These are phyloP conservation scores for Chytriomyces sp. DNA, from an alignment of 192 early-diverging fungal genomes.

Conservation along the genomic window DNA sequence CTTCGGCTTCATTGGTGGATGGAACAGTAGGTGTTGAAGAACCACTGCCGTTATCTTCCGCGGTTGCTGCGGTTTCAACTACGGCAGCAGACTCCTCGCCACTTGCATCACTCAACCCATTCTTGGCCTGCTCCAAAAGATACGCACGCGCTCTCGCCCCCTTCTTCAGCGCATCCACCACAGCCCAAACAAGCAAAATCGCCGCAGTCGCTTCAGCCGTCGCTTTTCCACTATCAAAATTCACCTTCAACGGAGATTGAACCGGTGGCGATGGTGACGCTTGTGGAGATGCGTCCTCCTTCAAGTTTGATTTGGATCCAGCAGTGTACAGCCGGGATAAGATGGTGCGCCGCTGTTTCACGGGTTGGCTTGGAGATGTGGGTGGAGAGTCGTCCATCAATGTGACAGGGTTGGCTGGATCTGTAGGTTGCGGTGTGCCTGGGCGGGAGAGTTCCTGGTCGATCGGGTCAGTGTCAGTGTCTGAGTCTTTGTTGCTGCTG, in stretches of 20 bases:
- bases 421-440: background rate
- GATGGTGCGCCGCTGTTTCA: background rate
- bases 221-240: slow-evolving; percentile 10
- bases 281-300: background rate
- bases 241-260: background rate
- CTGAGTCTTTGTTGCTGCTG: background rate
- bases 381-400: background rate
- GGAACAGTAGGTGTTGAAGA: background rate
- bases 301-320: background rate
- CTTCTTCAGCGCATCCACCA: slow-evolving; percentile 30
- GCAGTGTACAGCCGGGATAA: background rate
- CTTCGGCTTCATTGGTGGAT: background rate
- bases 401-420: background rate
- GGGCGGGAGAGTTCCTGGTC: background rate
- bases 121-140: background rate
- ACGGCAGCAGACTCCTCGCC: background rate
- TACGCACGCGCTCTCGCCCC: slow-evolving; percentile 1
- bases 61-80: background rate
- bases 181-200: slow-evolving; percentile 18
- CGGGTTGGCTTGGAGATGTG: background rate
- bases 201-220: background rate
- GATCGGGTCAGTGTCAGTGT: background rate
- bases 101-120: background rate
- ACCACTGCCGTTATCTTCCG: background rate
- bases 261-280: background rate